These are phyloP conservation scores for Chlorella sp. DNA, from an alignment of 139 green algal genomes.

Conservation along the genomic window DNA sequence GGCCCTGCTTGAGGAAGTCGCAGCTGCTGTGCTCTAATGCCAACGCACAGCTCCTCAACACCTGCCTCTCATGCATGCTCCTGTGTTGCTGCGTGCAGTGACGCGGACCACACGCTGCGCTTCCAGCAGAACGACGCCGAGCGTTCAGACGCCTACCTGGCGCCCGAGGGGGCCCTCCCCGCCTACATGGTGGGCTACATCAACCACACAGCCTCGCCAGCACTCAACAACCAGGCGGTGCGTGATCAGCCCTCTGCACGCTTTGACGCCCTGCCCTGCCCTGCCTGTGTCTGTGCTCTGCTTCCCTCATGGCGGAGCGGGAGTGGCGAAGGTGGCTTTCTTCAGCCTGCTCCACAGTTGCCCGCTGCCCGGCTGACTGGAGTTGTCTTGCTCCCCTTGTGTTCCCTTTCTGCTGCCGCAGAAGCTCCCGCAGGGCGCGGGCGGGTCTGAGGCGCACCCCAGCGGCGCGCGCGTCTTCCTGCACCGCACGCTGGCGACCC, in stretches of 20 bases:
- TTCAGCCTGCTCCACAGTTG: no score
- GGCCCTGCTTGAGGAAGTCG: background rate
- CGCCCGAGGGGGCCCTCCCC: background rate
- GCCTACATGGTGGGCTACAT: slow-evolving; percentile 5
- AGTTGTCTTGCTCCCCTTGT: background rate
- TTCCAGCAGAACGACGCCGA: slow-evolving; percentile 13
- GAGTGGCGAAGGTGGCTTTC: no score
- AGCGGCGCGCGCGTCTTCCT: slow-evolving; percentile 22
- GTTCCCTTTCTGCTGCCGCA: background rate
- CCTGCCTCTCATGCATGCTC: background rate
- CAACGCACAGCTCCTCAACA: background rate
- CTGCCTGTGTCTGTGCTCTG: no score
- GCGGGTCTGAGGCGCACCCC: background rate
- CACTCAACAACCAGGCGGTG: background rate
- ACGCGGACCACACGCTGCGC: slow-evolving; percentile 1
- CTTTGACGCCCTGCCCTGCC: background rate
- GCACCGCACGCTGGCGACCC: slow-evolving; percentile 55
- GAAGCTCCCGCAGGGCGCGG: no score
- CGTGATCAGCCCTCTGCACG: background rate
- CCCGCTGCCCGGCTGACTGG: no score
- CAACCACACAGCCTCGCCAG: background rate
- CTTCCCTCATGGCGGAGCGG: no score
- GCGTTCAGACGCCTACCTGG: background rate
- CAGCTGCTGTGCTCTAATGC: background rate
- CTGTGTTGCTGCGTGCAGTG: background rate